Evolutionary conservation across 1,139 yeast genomes (phyloP), one percentile per base, ranked within the genome.

Genomic region (Saccharomyces uvarum): DNA sequence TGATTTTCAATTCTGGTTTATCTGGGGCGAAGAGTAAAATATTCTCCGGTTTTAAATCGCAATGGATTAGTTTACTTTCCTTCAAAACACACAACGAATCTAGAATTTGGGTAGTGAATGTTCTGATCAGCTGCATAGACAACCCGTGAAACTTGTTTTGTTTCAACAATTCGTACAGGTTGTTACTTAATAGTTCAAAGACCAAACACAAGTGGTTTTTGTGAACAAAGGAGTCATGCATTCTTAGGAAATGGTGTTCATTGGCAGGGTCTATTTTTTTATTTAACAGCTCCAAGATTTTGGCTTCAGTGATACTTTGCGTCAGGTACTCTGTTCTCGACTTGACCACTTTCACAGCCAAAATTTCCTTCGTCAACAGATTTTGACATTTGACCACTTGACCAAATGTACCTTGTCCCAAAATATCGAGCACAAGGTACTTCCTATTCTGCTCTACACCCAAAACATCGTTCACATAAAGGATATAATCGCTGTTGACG

Each of bases 331-430:
- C 97, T 4, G 96, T 89, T 67, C 87, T 88, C 41, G 96, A 87
- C 69, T 93, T 93, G 61, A 93, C 88, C 48, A 93, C 96, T 70
- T 93, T 93, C 47, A 95, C 96, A 0, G 99, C 99, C 49, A 91
- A 89, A 27, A 93, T 83, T 57, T 89, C 91, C 67, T 89, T 95
- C 50, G 95, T 90, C 51, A 83, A 76, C 70, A 93, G 76, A 69
- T 93, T 90, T 71, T 93, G 99, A 72, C 98, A 93, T 72, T 93
- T 93, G 33, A 91, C 98, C 53, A 95, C 99, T 71, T 93, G 99
- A 4, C 99, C 99, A 77, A 95, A 93, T 0, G 99, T 91, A 2
- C 99, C 99, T 61, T 91, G 93, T 0, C 99, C 99, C 49, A 95
- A 73, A 26, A 93, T 79, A 70, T 93, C 98, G 59, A 93, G 74